Base-by-base conservation (phyloP, 2,329 filamentous ascomycete species). In the Graphilbum ipis-grandicollis region DNA sequence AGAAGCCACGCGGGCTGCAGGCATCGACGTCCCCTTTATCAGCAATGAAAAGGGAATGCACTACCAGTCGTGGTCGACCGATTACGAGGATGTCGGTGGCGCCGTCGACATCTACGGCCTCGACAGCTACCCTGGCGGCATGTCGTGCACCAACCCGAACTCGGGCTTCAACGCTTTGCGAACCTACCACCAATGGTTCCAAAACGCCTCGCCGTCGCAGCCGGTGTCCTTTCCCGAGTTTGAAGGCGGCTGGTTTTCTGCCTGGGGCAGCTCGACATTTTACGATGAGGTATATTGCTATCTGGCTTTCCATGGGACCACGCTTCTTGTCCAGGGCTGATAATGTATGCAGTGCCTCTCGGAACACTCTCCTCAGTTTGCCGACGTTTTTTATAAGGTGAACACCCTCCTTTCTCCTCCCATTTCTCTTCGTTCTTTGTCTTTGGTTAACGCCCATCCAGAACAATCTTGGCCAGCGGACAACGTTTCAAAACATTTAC, bases 231-330 rank as follows among this genome's bases (percentile, higher is more conserved):
- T 71, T 1, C 59, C 66, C 5, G 68, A 72, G 54, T 75, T 74
- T 46, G 71, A 78, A 57, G 71, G 63, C 14, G 73, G 73, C 22
- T 58, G 68, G 9, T 79, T 41, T 17, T 42, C 40, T 3, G 72
- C 75, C 0, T 88, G 79, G 69, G 82, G 79, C 34, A 80, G 79
- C 14, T 57, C 69, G 45, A 69, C 54, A 2, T 67, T 67, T 41
- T 70, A 67, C 41, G 67, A 68, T 37, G 49, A 58, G 40, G 50
- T 49, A n/a, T n/a, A n/a, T n/a, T n/a, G n/a, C n/a, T n/a, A n/a
- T n/a, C n/a, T n/a, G n/a, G n/a, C n/a, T n/a, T n/a, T n/a, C n/a
- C n/a, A n/a, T n/a, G n/a, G n/a, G n/a, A n/a, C n/a, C n/a, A n/a
- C n/a, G n/a, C n/a, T n/a, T n/a, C n/a, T 31, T 19, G 6, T 5